Percentiles rank a stretch among this genome's conserved stretches.
Conservation (phyloP, 176 grass and related monocot species). For the Saccharum spontaneum region DNA sequence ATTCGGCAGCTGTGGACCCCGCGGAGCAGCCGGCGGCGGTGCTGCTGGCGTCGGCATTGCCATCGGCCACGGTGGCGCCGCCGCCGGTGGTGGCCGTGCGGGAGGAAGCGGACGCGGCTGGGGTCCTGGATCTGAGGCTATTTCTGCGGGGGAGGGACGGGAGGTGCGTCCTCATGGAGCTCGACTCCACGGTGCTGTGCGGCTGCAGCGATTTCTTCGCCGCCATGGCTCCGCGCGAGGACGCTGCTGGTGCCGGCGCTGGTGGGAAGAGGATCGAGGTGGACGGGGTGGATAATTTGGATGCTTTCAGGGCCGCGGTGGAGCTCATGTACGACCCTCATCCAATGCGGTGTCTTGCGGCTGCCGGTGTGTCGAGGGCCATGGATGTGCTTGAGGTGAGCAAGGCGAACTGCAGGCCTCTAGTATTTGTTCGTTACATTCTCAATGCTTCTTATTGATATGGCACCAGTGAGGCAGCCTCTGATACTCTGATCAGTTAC, state of each 20-base stretch:
- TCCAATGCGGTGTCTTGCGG: slow-evolving; percentile 35
- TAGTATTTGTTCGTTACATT: neutral
- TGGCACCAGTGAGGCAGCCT: neutral
- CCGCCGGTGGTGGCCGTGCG: neutral
- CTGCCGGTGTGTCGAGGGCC: slow-evolving; percentile 45
- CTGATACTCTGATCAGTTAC: neutral
- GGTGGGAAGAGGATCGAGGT: slow-evolving; percentile 39
- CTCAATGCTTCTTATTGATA: neutral
- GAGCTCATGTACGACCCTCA: slow-evolving; percentile 59
- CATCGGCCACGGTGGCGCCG: neutral
- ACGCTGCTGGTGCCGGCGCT: neutral
- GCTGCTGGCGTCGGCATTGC: neutral
- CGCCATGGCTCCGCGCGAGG: neutral
- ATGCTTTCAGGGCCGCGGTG: slow-evolving; percentile 50
- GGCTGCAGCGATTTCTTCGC: slow-evolving; percentile 60
- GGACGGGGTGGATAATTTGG: slow-evolving; percentile 61
- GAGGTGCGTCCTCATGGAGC: slow-evolving; percentile 62
- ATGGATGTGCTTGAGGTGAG: slow-evolving; percentile 78
- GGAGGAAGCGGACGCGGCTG: neutral
- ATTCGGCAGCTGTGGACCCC: neutral
- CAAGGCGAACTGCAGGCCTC: neutral
- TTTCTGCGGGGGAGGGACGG: slow-evolving; percentile 55
- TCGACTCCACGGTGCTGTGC: slow-evolving; percentile 57
- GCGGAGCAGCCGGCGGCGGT: neutral
- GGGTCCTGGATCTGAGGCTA: slow-evolving; percentile 54